Percentiles rank a stretch among this genome's conserved stretches.
phyloP scores from a whole-genome alignment of 208 protist species.

The Acanthamoeba healyi region DNA sequence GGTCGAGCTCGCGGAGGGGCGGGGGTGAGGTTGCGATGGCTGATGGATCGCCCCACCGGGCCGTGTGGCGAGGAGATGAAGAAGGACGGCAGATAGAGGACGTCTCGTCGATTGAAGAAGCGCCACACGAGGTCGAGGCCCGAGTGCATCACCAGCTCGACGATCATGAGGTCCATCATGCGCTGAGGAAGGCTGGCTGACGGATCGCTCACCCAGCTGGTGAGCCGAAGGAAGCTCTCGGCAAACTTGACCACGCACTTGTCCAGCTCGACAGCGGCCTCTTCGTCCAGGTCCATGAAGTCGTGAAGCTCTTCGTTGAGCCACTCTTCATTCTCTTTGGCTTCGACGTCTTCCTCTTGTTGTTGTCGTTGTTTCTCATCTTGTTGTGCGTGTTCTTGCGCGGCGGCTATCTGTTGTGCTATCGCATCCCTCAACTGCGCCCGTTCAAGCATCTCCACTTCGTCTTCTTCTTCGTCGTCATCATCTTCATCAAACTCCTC shows the following conservation, averaged over 20 bases:
- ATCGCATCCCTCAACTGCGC: neutral
- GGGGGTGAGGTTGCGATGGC: neutral
- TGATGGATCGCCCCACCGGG: neutral
- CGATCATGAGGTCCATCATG: neutral
- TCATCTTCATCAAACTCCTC: neutral
- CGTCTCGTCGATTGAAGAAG: neutral
- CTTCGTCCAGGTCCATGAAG: slow-evolving; percentile 8
- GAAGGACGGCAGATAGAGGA: neutral
- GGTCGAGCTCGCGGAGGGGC: too few species aligned
- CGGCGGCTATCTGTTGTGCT: too few species aligned
- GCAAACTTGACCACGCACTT: neutral
- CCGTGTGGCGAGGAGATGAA: neutral
- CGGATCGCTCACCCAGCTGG: neutral
- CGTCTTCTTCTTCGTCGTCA: neutral
- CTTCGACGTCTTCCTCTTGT: neutral
- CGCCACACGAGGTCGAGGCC: slow-evolving; percentile 14
- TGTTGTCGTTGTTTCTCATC: neutral
- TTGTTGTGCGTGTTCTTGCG: neutral
- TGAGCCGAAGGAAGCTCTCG: neutral
- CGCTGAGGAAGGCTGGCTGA: neutral
- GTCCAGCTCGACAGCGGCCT: neutral
- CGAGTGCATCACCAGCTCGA: neutral
- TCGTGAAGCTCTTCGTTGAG: neutral
- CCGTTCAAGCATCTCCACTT: too few species aligned
- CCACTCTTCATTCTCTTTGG: neutral